These are phyloP conservation scores for Diplodia seriata DNA, from an alignment of 2,329 filamentous ascomycete genomes.

Conservation along the genomic window DNA sequence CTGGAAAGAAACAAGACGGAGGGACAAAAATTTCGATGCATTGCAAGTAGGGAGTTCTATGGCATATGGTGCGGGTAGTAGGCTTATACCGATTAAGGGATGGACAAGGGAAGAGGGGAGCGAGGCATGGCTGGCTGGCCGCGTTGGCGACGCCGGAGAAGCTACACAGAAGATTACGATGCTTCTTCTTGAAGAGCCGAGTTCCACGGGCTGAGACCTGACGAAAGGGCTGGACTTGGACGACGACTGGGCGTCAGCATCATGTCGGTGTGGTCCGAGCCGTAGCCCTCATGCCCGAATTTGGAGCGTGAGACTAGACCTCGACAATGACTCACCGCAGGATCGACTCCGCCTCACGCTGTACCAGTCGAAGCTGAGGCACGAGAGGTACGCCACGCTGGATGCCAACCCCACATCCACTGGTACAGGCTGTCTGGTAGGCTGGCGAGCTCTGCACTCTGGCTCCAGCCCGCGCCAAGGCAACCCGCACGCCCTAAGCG, in stretches of 20 bases:
- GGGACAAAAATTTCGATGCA: constrained; percentile 22
- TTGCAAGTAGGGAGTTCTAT: constrained; percentile 30
- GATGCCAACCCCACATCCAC: neutral
- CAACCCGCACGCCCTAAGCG: constrained; percentile 2
- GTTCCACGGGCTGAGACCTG: neutral
- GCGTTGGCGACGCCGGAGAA: constrained; percentile 9
- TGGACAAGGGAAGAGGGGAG: constrained; percentile 2
- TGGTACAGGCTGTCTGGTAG: neutral
- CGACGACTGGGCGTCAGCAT: neutral
- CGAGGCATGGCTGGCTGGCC: constrained; percentile 12
- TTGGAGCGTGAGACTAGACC: neutral
- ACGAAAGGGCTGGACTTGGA: neutral
- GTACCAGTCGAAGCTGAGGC: neutral
- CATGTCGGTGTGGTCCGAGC: neutral
- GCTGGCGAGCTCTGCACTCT: neutral
- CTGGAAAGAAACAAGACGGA: constrained; percentile 29
- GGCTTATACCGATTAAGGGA: constrained; percentile 30
- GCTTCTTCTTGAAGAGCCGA: neutral
- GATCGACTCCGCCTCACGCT: neutral
- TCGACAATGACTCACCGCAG: constrained; percentile 4
- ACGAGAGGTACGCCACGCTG: neutral
- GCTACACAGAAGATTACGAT: constrained; percentile 9
- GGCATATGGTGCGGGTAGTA: constrained; percentile 24
- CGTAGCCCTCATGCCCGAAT: neutral
- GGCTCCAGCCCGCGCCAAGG: neutral